phyloP scores from a whole-genome alignment of 441 rosid genomes.

The Macaranga tanarius region DNA sequence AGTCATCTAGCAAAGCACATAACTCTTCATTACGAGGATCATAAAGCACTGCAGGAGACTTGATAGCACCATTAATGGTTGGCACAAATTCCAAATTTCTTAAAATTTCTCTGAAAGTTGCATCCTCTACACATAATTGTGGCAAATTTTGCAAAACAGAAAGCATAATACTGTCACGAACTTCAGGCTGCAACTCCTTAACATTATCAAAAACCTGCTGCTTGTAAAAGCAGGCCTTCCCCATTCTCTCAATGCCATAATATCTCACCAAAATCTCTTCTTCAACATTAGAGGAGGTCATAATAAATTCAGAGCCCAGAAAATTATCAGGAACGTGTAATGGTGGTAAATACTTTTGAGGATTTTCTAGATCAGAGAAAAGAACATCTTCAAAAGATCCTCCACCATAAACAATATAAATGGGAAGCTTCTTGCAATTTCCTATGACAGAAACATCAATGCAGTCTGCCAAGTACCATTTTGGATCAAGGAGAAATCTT shows the following conservation, averaged over 20 bases:
- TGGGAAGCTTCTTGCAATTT: slow-evolving; percentile 74
- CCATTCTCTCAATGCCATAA: slow-evolving; percentile 83
- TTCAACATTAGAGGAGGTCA: slow-evolving; percentile 56
- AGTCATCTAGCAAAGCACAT: slow-evolving; percentile 80
- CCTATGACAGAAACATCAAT: slow-evolving; percentile 52
- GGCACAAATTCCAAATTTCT: slow-evolving; percentile 90
- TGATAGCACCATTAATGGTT: slow-evolving; percentile 58
- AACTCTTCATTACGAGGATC: slow-evolving; percentile 97
- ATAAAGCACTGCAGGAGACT: slow-evolving; percentile 67
- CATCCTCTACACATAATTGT: slow-evolving; percentile 80
- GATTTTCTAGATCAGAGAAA: slow-evolving; percentile 78
- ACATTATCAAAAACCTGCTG: slow-evolving; percentile 65
- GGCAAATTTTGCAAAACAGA: slow-evolving; percentile 80
- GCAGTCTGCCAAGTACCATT: slow-evolving; percentile 72
- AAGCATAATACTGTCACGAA: slow-evolving; percentile 78
- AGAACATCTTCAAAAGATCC: slow-evolving; percentile 45
- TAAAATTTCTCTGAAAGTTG: slow-evolving; percentile 63
- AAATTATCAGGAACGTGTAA: slow-evolving; percentile 61
- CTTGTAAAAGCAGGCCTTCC: slow-evolving; percentile 74
- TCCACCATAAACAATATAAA: slow-evolving; percentile 63
- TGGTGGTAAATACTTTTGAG: slow-evolving; percentile 81
- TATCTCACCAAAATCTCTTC: slow-evolving; percentile 70
- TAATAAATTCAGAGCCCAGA: slow-evolving; percentile 70
- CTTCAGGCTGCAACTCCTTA: slow-evolving; percentile 67
- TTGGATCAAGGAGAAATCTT: slow-evolving; percentile 71